phyloP scores from a whole-genome alignment of 192 early-diverging fungal species.

The Kickxella alabastrina region DNA sequence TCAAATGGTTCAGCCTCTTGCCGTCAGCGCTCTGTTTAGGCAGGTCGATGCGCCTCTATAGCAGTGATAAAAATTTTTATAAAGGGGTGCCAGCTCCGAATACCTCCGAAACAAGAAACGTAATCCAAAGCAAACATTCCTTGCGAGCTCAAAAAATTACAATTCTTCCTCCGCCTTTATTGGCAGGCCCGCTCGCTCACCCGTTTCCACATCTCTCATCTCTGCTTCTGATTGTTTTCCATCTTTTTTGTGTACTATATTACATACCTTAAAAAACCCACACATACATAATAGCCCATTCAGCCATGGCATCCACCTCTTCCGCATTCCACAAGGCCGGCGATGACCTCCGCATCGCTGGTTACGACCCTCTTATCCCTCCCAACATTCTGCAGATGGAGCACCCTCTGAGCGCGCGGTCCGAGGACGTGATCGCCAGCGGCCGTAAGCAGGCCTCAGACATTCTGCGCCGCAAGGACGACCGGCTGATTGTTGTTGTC shows the following conservation, averaged over 20 bases:
- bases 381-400: conserved; percentile 89
- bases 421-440: conserved; percentile 48
- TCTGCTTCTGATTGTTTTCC: too few species aligned
- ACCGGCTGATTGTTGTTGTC: conserved; percentile 85
- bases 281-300: not conserved
- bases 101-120: not conserved
- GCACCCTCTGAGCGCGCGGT: conserved; percentile 57
- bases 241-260: not conserved
- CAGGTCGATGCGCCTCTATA: too few species aligned
- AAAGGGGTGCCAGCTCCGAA: not conserved
- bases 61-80: too few species aligned
- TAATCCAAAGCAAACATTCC: too few species aligned
- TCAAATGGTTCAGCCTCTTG: too few species aligned
- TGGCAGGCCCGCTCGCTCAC: too few species aligned
- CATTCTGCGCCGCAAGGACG: conserved; percentile 76
- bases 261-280: not conserved
- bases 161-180: too few species aligned
- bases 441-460: conserved; percentile 63
- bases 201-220: not conserved
- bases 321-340: conserved; percentile 50
- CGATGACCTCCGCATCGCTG: conserved; percentile 84
- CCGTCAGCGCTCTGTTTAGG: too few species aligned
- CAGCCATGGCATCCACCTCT: conserved; percentile 41
- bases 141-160: conserved; percentile 1
- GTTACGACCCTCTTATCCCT: conserved; percentile 87